Evolutionary conservation across 2,329 filamentous ascomycete species (phyloP), one percentile per base, ranked within the genome.

Genomic region (Colletotrichum gigasporum): DNA sequence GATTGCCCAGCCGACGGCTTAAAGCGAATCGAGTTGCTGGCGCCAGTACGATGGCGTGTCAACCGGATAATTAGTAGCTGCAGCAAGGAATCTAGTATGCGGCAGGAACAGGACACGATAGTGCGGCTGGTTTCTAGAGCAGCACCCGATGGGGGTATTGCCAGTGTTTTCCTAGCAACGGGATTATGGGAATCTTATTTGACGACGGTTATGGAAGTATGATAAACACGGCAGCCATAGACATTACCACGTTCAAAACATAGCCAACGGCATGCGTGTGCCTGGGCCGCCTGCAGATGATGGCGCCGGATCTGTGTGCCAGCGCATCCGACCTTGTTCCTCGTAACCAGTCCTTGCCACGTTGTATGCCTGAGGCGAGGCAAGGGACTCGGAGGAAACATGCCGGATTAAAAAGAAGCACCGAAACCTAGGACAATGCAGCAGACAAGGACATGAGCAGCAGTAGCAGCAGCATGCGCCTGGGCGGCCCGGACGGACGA

Each of bases 1-100:
- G 1, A 80, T 83, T 58, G 51, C 24, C 65, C 63, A 52, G 51
- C 20, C 34, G 16, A 65, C 63, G 8, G 50, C 32, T n/a, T 65
- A 52, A 44, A 7, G 9, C 2, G 28, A 22, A 7, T n/a, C 18
- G 8, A 32, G 14, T 24, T 24, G 5, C 5, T 10, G 8, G 2
- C 14, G 20, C 18, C 12, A 39, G 26, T 5, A 12, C 6, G 12
- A 18, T 41, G 9, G 47, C 26, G 37, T 12, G 12, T 16, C 37
- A 37, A 44, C 24, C 10, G 51, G 9, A 12, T 24, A 8, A 8
- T 12, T 44, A 22, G 26, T 14, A 28, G 37, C 24, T 22, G 37
- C 7, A 18, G 51, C 18, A 32, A 20, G 37, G 37, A 10, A 16
- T 44, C 24, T 22, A 14, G 6, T 39, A 44, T 22, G 16, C 12